Conservation (phyloP, 139 green algal species). For the Chlorella sorokiniana region DNA sequence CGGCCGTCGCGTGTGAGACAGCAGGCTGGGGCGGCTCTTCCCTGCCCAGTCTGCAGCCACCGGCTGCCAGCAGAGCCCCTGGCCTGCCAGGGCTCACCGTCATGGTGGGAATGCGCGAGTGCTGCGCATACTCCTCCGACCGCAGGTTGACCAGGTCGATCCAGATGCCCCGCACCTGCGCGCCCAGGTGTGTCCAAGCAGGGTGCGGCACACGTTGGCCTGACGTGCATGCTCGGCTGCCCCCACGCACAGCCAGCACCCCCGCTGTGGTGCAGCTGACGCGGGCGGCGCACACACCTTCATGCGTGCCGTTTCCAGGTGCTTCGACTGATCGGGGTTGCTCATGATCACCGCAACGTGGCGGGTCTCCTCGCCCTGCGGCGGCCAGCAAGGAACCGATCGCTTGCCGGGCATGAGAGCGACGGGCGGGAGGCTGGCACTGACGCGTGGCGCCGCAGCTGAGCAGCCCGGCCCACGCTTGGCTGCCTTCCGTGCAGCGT, state of each 20-base stretch:
- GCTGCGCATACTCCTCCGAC: constrained; percentile 88
- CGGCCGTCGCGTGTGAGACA: too few species aligned
- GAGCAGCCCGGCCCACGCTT: too few species aligned
- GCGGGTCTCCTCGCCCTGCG: constrained; percentile 55
- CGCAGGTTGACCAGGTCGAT: constrained; percentile 98
- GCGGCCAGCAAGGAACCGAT: too few species aligned
- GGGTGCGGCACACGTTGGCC: too few species aligned
- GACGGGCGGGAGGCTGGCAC: too few species aligned
- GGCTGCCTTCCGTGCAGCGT: too few species aligned
- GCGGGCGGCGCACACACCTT: too few species aligned
- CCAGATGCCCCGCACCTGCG: constrained; percentile 69
- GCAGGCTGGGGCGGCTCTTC: too few species aligned
- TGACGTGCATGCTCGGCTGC: neutral
- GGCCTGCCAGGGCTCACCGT: constrained; percentile 34
- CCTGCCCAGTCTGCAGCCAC: too few species aligned
- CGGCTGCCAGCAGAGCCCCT: neutral
- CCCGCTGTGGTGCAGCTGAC: too few species aligned
- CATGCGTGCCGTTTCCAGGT: constrained; percentile 97
- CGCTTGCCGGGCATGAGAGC: too few species aligned
- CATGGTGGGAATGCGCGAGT: constrained; percentile 90
- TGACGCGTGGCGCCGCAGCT: too few species aligned
- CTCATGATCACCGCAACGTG: constrained; percentile 87
- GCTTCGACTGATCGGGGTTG: constrained; percentile 98
- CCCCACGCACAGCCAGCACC: neutral
- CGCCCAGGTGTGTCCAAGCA: neutral